Evolutionary conservation across 1,139 yeast genomes (phyloP).

Genomic region (Kluyveromyces sp.): DNA sequence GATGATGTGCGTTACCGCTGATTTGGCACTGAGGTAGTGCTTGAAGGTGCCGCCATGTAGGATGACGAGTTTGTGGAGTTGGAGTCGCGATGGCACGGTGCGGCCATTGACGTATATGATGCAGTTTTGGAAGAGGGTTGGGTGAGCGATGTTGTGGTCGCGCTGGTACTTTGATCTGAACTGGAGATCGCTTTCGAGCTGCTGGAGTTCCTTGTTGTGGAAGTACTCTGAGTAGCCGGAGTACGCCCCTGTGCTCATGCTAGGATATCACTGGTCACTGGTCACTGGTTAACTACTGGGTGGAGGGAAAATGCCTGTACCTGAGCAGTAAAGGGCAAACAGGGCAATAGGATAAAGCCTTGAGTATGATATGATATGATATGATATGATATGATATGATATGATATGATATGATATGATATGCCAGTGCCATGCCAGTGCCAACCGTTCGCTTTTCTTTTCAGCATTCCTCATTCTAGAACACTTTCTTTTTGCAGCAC

Average conservation of each 20-base stretch:
- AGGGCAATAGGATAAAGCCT: too few relatives aligned
- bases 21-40: slow-evolving; percentile 59
- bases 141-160: slow-evolving; percentile 11
- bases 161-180: slow-evolving; percentile 44
- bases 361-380: too few relatives aligned
- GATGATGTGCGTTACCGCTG: slow-evolving; percentile 74
- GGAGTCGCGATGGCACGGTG: slow-evolving; percentile 68
- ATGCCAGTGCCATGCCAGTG: too few relatives aligned
- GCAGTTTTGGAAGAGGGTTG: slow-evolving; percentile 54
- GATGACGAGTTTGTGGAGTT: slow-evolving; percentile 63
- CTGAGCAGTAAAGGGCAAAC: too few relatives aligned
- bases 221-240: slow-evolving; percentile 69
- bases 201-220: slow-evolving; percentile 56
- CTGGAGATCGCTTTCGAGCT: slow-evolving; percentile 55
- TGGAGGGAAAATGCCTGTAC: too few relatives aligned
- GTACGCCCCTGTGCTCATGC: slow-evolving; percentile 31
- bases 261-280: too few relatives aligned
- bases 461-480: too few relatives aligned
- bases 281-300: too few relatives aligned
- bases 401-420: too few relatives aligned
- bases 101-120: slow-evolving; percentile 76
- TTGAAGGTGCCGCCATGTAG: slow-evolving; percentile 75
- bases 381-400: too few relatives aligned
- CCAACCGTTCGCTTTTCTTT: too few relatives aligned
- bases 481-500: too few relatives aligned